Conservation (phyloP, 2,329 filamentous ascomycete species). For the Penicillium glabrum region DNA sequence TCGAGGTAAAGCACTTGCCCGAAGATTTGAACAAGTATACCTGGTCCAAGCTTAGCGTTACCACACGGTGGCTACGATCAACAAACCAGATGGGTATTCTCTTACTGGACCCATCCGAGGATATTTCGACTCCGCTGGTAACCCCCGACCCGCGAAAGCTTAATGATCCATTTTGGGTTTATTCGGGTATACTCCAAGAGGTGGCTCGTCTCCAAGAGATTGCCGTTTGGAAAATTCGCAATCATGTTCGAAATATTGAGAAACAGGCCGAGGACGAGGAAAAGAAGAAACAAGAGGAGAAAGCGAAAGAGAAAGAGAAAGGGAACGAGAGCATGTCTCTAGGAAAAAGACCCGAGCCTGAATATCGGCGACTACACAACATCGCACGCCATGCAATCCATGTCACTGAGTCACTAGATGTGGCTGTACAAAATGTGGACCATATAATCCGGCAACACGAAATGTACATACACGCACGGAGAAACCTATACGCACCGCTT, state of each 20-base stretch:
- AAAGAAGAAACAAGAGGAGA: neutral
- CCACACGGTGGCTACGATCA: slow-evolving; percentile 13
- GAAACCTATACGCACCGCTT: slow-evolving; percentile 1
- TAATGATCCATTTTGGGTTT: slow-evolving; percentile 21
- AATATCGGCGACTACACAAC: slow-evolving; percentile 29
- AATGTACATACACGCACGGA: slow-evolving; percentile 1
- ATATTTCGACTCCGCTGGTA: neutral
- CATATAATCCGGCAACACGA: slow-evolving; percentile 22
- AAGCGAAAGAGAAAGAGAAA: neutral
- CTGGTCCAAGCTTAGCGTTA: slow-evolving; percentile 17
- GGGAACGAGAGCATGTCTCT: neutral
- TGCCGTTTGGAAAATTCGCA: slow-evolving; percentile 28
- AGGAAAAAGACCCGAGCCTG: slow-evolving; percentile 10
- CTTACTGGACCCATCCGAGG: slow-evolving; percentile 7
- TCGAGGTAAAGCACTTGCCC: slow-evolving; percentile 12
- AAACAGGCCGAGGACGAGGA: slow-evolving; percentile 4
- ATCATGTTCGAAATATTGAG: slow-evolving; percentile 26
- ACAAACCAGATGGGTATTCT: slow-evolving; percentile 19
- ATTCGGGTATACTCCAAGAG: slow-evolving; percentile 13
- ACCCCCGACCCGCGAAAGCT: slow-evolving; percentile 1
- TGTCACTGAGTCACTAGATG: slow-evolving; percentile 29
- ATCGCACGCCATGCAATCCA: slow-evolving; percentile 34
- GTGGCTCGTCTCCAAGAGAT: slow-evolving; percentile 24
- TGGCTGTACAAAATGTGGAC: slow-evolving; percentile 23
- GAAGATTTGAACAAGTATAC: neutral